Evolutionary conservation across 768 basidiomycete genomes (phyloP).

Genomic region (Amanita phalloides): DNA sequence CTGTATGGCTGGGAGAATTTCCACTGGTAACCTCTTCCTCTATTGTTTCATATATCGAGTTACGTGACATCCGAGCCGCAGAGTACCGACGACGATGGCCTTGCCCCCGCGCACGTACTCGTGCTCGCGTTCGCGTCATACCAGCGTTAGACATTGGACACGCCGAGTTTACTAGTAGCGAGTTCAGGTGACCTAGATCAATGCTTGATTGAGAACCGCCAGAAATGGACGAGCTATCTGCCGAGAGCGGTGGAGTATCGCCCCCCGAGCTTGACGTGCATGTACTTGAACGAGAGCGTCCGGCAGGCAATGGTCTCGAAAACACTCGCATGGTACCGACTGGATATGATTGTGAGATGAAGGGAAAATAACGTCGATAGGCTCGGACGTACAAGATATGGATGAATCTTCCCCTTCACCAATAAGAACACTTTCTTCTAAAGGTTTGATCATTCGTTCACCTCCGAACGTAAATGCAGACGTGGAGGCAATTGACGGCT

Average conservation of each 20-base stretch:
- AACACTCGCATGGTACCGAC: slow-evolving; percentile 47
- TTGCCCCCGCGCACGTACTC: slow-evolving; percentile 45
- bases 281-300: slow-evolving; percentile 57
- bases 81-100: slow-evolving; percentile 68
- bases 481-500: slow-evolving; percentile 58
- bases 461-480: slow-evolving; percentile 59
- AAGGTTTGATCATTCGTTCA: slow-evolving; percentile 58
- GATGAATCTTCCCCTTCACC: slow-evolving; percentile 59
- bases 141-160: slow-evolving; percentile 33
- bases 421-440: slow-evolving; percentile 51
- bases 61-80: slow-evolving; percentile 46
- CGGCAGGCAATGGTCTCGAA: slow-evolving; percentile 39
- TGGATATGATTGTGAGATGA: slow-evolving; percentile 14
- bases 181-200: slow-evolving; percentile 53
- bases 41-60: slow-evolving; percentile 73
- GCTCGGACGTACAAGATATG: slow-evolving; percentile 33
- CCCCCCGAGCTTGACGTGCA: slow-evolving; percentile 56
- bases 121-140: slow-evolving; percentile 26
- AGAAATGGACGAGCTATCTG: slow-evolving; percentile 58
- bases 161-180: slow-evolving; percentile 42
- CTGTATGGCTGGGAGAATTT: slow-evolving; percentile 18
- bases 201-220: slow-evolving; percentile 73
- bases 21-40: slow-evolving; percentile 49
- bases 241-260: slow-evolving; percentile 67
- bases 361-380: neutral